Evolutionary conservation across 2,329 filamentous ascomycete species (phyloP), one percentile per base, ranked within the genome.

Genomic region (Sordariomycetes sp.): DNA sequence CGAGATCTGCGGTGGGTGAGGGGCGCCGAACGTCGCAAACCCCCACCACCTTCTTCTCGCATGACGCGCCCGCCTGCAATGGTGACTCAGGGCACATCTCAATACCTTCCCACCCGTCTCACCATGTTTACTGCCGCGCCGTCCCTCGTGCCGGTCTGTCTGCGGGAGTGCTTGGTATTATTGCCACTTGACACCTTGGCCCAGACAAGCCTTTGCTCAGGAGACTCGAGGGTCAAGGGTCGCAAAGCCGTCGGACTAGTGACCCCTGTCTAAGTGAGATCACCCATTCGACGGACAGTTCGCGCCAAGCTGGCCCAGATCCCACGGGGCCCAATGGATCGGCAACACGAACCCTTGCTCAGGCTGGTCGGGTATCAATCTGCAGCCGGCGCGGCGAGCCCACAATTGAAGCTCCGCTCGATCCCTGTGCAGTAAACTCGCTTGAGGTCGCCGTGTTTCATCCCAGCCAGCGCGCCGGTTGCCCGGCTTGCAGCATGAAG

Each of bases 341-440:
- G n/a, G 28, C 55, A 46, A 57, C 55, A 57, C 55, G 55, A 57
- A 25, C 25, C 32, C n/a, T 57, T 24, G 24, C 34, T 35, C 20
- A n/a, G 32, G 18, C 50, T 32, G 48, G 32, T 57, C 50, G 34
- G 55, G 55, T 57, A 57, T 25, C 55, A 57, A 57, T 53, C 48
- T 22, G 46, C 20, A 20, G n/a, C 18, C 20, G 18, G 46, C 46
- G 20, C 12, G n/a, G 20, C 22, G 46, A 50, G 46, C 46, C n/a
- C 46, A 50, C 46, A 22, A 24, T 20, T 20, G 3, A 22, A 50
- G 37, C 20, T 11, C 46, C 20, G 20, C 22, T 50, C 46, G 46
- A 24, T 24, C 46, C 46, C 22, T 24, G n/a, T 50, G 6, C 20
- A n/a, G 11, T 22, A 22, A 22, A 14, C 5, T 12, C 20, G 22